phyloP scores from a whole-genome alignment of 306 rosid species.

The Inga laurina region DNA sequence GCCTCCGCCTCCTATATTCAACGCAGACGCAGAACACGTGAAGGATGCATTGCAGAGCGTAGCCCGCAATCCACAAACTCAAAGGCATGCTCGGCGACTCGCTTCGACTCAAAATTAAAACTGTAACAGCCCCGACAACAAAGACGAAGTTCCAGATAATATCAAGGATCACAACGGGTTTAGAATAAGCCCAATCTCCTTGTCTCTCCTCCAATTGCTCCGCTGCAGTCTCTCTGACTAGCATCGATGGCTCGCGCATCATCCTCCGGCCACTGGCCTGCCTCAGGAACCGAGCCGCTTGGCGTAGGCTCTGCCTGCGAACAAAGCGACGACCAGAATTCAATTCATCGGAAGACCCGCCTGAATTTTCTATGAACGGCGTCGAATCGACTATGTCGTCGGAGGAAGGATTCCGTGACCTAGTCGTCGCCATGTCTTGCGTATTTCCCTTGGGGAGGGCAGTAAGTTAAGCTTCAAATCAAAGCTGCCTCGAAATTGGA shows the following conservation, averaged over 20 bases:
- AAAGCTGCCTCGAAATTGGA: constrained; percentile 25
- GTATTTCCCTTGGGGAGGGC: not conserved
- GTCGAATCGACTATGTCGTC: constrained; percentile 71
- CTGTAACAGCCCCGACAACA: constrained; percentile 63
- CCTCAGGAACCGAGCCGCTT: constrained; percentile 85
- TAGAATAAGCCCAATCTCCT: constrained; percentile 98
- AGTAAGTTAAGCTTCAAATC: not conserved
- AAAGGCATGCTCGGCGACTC: constrained; percentile 80
- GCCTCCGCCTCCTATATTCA: constrained; percentile 64
- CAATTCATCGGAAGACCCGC: constrained; percentile 57
- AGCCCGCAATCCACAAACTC: constrained; percentile 81
- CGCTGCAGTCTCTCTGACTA: constrained; percentile 90
- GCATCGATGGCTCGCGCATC: constrained; percentile 94
- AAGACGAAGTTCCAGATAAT: constrained; percentile 84
- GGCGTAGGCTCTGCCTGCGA: constrained; percentile 79
- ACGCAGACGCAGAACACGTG: constrained; percentile 80
- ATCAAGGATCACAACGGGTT: constrained; percentile 87
- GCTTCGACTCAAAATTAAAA: constrained; percentile 51
- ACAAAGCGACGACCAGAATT: constrained; percentile 56
- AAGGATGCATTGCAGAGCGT: constrained; percentile 73
- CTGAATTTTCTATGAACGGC: constrained; percentile 62
- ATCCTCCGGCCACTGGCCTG: constrained; percentile 85
- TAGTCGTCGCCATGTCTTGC: constrained; percentile 56
- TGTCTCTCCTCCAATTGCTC: constrained; percentile 95
- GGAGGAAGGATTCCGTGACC: constrained; percentile 67